Percentiles rank a stretch among this genome's conserved stretches.
Evolutionary conservation across 495 filamentous ascomycete genomes (phyloP).

Genomic region (Annulohypoxylon maeteangense): DNA sequence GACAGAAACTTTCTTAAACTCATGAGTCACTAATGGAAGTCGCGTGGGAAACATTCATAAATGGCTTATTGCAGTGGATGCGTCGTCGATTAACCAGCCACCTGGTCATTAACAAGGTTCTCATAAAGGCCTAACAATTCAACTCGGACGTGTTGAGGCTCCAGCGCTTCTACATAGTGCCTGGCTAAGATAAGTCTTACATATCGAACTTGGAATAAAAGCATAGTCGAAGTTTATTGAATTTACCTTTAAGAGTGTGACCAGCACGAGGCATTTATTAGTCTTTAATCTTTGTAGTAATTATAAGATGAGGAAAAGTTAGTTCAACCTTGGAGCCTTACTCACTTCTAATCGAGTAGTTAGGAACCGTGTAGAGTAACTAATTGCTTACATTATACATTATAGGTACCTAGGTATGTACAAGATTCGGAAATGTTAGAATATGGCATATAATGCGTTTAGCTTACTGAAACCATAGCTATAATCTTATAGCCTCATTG

Average conservation of each 20-base stretch:
- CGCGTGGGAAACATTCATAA: constrained; percentile 1
- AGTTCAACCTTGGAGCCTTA: neutral
- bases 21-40: neutral
- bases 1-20: neutral
- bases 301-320: neutral
- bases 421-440: no score
- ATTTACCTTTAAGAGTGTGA: neutral
- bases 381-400: no score
- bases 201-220: no score
- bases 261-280: neutral
- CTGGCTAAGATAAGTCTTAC: neutral
- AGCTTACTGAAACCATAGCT: no score
- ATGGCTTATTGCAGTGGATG: neutral
- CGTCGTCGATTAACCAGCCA: no score
- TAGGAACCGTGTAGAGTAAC: no score
- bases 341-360: neutral
- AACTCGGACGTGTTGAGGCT: neutral
- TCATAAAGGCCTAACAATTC: neutral
- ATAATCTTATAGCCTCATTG: no score
- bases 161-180: neutral
- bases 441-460: no score
- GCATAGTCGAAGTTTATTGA: no score
- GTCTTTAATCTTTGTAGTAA: neutral
- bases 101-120: neutral
- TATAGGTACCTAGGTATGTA: no score